Percentiles rank a stretch among this genome's conserved stretches.
These are phyloP conservation scores for Metarhizium album DNA, from an alignment of 2,329 filamentous ascomycete species.

Conservation along the genomic window DNA sequence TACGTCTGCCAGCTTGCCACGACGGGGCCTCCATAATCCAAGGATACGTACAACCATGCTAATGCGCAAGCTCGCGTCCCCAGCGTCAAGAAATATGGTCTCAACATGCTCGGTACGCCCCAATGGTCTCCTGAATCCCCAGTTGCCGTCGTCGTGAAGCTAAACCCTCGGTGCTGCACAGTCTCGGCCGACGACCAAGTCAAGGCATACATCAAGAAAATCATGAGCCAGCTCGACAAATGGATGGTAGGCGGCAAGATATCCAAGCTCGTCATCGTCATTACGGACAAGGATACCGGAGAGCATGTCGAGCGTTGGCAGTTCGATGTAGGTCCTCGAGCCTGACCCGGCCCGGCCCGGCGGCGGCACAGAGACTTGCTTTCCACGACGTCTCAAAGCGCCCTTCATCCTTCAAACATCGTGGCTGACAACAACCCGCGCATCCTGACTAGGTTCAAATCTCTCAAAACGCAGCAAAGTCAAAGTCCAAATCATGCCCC, in stretches of 20 bases:
- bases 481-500: conserved; percentile 29
- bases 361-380: too few species aligned
- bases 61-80: conserved; percentile 1
- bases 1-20: conserved; percentile 30
- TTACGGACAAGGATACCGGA: conserved; percentile 93
- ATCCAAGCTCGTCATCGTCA: conserved; percentile 90
- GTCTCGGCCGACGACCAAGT: conserved; percentile 96
- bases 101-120: conserved; percentile 80
- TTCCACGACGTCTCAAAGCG: too few species aligned
- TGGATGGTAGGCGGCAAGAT: conserved; percentile 99
- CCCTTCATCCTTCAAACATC: too few species aligned
- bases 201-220: conserved; percentile 98
- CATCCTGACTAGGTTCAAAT: conserved; percentile 15
- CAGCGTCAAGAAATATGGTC: conserved; percentile 92
- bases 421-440: conserved; percentile 1
- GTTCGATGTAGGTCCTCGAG: conserved; percentile 59
- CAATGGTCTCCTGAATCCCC: too few species aligned
- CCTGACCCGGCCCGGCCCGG: neutral
- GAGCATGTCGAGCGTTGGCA: conserved; percentile 97
- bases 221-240: conserved; percentile 93
- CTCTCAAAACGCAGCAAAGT: conserved; percentile 17
- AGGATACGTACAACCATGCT: neutral
- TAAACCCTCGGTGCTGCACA: conserved; percentile 20
- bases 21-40: neutral
- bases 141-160: neutral